Evolutionary conservation across 2,329 filamentous ascomycete genomes (phyloP).

Genomic region (Talaromyces atroroseus): DNA sequence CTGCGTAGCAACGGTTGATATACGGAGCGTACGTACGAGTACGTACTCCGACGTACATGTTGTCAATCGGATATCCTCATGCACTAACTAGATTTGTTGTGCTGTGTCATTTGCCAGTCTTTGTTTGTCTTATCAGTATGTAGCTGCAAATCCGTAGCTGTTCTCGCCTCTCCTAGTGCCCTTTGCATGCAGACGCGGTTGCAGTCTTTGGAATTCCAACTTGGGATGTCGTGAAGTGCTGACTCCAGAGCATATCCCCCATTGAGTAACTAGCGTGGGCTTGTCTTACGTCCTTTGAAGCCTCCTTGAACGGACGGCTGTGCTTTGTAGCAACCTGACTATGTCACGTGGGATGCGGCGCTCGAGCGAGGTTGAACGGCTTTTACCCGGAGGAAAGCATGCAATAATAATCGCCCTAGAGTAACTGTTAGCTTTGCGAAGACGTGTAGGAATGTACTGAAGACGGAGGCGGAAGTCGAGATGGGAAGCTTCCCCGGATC

Average conservation of each 20-base stretch:
- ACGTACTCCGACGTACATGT: too few species aligned
- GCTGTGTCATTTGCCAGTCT: too few species aligned
- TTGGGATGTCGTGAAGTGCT: too few species aligned
- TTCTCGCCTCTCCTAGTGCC: too few species aligned
- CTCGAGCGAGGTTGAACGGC: constrained; percentile 8
- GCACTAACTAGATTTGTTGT: too few species aligned
- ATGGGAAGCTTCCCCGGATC: neutral
- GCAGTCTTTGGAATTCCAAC: too few species aligned
- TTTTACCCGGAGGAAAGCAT: neutral
- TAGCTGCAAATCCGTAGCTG: constrained; percentile 1
- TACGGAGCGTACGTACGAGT: neutral
- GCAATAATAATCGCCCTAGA: neutral
- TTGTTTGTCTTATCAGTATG: neutral
- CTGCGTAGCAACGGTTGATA: neutral
- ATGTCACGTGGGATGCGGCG: constrained; percentile 20
- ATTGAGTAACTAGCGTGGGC: too few species aligned
- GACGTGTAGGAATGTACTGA: neutral
- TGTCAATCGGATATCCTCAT: too few species aligned
- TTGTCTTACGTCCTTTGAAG: too few species aligned
- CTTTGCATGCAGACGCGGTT: too few species aligned
- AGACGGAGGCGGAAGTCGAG: neutral
- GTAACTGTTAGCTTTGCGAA: neutral
- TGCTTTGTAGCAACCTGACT: constrained; percentile 16
- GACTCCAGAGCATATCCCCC: too few species aligned
- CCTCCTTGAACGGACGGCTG: neutral